Conservation (phyloP, 106 monocot genomes). For the Dendrobium officinale region DNA sequence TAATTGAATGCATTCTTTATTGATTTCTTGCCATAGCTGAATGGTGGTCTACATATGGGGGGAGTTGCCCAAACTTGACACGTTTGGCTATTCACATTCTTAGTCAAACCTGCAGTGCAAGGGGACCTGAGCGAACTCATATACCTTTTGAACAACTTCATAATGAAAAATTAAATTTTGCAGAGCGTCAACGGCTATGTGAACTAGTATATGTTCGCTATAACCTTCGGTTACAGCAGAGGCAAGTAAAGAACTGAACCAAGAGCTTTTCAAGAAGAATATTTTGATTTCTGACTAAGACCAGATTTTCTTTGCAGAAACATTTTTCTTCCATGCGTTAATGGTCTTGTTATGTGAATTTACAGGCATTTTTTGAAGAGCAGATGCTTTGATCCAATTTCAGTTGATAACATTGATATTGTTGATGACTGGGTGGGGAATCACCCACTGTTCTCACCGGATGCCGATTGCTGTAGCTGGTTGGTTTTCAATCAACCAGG, state of each 20-base stretch:
- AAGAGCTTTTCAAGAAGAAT: not conserved
- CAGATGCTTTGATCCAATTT: slow-evolving; percentile 59
- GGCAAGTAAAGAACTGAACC: slow-evolving; percentile 27
- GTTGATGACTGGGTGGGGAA: slow-evolving; percentile 86
- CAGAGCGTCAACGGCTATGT: slow-evolving; percentile 73
- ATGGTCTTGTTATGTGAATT: not conserved
- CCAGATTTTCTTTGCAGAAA: not conserved
- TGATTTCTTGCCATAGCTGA: slow-evolving; percentile 41
- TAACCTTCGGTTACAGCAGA: slow-evolving; percentile 81
- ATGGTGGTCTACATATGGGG: slow-evolving; percentile 99
- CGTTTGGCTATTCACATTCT: slow-evolving; percentile 79
- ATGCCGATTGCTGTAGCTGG: slow-evolving; percentile 61
- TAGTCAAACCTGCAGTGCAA: slow-evolving; percentile 86
- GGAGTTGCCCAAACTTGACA: slow-evolving; percentile 75
- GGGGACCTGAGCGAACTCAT: slow-evolving; percentile 44
- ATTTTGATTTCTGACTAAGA: not conserved
- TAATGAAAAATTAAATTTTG: slow-evolving; percentile 54
- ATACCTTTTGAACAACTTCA: slow-evolving; percentile 80
- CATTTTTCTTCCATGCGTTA: not conserved
- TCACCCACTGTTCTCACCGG: slow-evolving; percentile 23
- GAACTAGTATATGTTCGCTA: slow-evolving; percentile 76
- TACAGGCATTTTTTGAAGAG: slow-evolving; percentile 45
- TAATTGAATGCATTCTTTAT: not conserved
- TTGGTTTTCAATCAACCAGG: slow-evolving; percentile 47
- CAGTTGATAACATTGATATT: slow-evolving; percentile 40